Evolutionary conservation across 116 monocot genomes (phyloP), one percentile per base, ranked within the genome.

Genomic region (Iris pallida): DNA sequence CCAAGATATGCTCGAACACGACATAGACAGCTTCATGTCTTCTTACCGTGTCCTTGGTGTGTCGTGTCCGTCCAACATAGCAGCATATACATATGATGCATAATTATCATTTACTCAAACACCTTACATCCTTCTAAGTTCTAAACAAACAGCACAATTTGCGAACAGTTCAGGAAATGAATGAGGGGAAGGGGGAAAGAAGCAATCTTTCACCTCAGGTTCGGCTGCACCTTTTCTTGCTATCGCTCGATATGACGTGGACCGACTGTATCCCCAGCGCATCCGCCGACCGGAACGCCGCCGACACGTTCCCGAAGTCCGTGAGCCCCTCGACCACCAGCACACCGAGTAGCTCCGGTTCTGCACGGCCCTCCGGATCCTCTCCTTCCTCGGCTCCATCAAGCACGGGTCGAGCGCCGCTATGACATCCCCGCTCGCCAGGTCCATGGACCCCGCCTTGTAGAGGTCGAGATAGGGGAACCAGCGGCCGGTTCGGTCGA

Each of bases 191-290:
- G 3, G 30, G 30, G 30, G 30, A 30, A 30, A 30, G 30, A 30
- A 30, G 30, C 30, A 30, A 30, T 19, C 45, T 66, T 81, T 81
- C 86, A 90, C 83, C 83, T 81, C 83, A 65, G 64, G 45, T 20
- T 48, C 55, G 57, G 70, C 20, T 71, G 83, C 86, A 90, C 90
- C 94, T 94, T 85, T 88, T 85, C 48, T 64, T 80, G 65, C 59
- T 70, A 46, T 76, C 83, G 30, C 55, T 62, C 8, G 88, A 88
- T 20, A 94, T 80, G 18, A 94, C 94, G 65, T 94, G 94, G 40
- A 90, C 94, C n/a, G 90, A 90, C 75, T 94, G 94, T 42, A 94
- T 67, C 49, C 94, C 90, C 0, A 94, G 88, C 1, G 94, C 94
- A 47, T 94, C 94, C 30, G 90, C 94, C 12, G 94, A 94, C 30